Evolutionary conservation across 2,329 filamentous ascomycete species (phyloP).

Genomic region (Rhynchosporium agropyri): DNA sequence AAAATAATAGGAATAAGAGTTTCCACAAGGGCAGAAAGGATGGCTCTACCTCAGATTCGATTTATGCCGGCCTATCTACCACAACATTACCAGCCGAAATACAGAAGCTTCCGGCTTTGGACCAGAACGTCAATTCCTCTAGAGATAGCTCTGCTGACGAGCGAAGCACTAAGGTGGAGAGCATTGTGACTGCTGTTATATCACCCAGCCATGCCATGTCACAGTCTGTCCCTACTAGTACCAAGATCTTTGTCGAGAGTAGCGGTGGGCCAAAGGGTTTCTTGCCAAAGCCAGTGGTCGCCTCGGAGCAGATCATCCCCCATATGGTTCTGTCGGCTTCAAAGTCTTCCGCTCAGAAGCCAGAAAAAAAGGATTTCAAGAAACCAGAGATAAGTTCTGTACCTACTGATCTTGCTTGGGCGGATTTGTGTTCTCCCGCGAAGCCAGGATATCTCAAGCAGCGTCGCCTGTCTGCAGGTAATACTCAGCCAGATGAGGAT

Average conservation of each 20-base stretch:
- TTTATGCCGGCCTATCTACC: neutral
- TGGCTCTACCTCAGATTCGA: neutral
- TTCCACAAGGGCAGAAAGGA: neutral
- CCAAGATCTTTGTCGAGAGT: neutral
- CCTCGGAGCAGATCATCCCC: neutral
- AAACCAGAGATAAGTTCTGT: neutral
- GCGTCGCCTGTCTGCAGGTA: neutral
- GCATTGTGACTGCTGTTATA: too few relatives aligned
- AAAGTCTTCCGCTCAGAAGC: neutral
- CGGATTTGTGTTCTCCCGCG: conserved; percentile 6
- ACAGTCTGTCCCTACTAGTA: neutral
- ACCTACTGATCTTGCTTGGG: conserved; percentile 6
- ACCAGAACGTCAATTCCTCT: neutral
- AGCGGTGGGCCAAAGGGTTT: neutral
- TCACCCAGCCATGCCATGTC: neutral
- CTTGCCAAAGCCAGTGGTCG: neutral
- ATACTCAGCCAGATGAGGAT: neutral
- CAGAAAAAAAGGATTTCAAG: neutral
- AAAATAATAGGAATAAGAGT: neutral
- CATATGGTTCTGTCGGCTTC: neutral
- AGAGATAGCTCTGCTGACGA: neutral
- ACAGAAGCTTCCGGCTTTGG: neutral
- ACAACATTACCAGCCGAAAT: neutral
- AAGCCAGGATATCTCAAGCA: conserved; percentile 8
- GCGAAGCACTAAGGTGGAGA: neutral